Evolutionary conservation across 192 early-diverging fungal species (phyloP), one percentile per base, ranked within the genome.

Genomic region (Oehlia diaphana): DNA sequence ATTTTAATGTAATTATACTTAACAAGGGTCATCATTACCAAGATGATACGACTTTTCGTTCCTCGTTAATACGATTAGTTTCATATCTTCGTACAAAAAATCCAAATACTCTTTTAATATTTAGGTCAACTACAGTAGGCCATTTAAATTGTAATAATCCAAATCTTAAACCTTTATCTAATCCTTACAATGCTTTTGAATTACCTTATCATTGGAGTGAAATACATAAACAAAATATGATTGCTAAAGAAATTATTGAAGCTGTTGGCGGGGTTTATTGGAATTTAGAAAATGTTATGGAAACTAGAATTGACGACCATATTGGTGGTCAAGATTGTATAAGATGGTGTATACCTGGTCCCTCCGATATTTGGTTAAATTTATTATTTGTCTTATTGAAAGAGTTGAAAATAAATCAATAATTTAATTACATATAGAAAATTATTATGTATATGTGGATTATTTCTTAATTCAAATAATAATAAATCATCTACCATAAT

Each of bases 301-400:
- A 84, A 47, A 63, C 69, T 23, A 78, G 88, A 62, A 83, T 86
- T 0, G 89, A 90, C 79, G 89, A 85, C 1, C 86, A 90, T 86
- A 80, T 90, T 10, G 89, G 88, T 8, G 86, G 86, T 12, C 83
- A 81, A 28, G 89, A 90, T 67, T 90, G 89, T 84, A 69, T 88
- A 42, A 81, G 88, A 42, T 90, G 88, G 75, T 88, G 86, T 77
- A 84, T 88, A 35, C 89, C 89, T 6, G 89, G 89, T 9, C 89
- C 89, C 1, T 80, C 85, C 21, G 89, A 90, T 73, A 82, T 85
- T 23, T 88, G 87, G 86, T 79, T 82, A 8, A 71, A 83, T 31
- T 85, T 82, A 33, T 64, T 85, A 33, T 85, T 81, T 69, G 81
- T 81, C 68, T 19, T 83, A 58, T 78, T 85, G 44, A 79, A 74